Base-by-base conservation (phyloP, 495 filamentous ascomycete genomes). In the Acidiella bohemica region DNA sequence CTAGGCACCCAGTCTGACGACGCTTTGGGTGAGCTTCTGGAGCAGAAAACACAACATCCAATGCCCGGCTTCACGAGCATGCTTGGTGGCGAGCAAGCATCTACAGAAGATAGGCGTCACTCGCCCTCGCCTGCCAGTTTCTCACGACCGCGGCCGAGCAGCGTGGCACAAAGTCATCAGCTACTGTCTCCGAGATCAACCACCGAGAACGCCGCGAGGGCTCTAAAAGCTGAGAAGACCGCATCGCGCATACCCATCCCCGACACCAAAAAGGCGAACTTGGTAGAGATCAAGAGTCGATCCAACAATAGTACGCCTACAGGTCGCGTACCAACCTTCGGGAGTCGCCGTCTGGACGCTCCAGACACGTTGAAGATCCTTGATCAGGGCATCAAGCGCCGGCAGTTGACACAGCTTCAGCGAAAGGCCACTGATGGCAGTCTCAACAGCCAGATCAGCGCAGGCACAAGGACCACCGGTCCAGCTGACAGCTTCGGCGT, bases 221-320 rank as follows among this genome's bases (percentile, higher is more conserved):
- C 9, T 14, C 18, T 41, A 11, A 38, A 20, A 16, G 42, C 29
- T 11, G 11, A 41, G 28, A 46, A 39, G 33, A 51, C 47, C 20
- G 47, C 47, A 6, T 51, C 47, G 17, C 47, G 47, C 14, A 46
- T 51, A 13, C 47, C 47, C 32, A 41, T 51, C 13, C 37, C 47
- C 11, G 47, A 51, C 21, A 11, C 37, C 16, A 51, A 42, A 39
- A 51, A 51, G 17, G 47, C 42, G 0, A 46, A 35, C 12, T 16
- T 51, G 22, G 38, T 51, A 1, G 33, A 46, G 23, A 33, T 51
- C 31, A 46, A 42, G 39, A 18, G n/a, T 37, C 34, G 34, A 4
- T 14, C 20, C 19, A 37, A 22, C 34, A 19, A 19, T 10, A n/a
- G n/a, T n/a, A 27, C 25, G 7, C 7, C 25, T n/a, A 27, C 25